Evolutionary conservation across 495 filamentous ascomycete genomes (phyloP), one percentile per base, ranked within the genome.

Genomic region (Penicillium waksmanii): DNA sequence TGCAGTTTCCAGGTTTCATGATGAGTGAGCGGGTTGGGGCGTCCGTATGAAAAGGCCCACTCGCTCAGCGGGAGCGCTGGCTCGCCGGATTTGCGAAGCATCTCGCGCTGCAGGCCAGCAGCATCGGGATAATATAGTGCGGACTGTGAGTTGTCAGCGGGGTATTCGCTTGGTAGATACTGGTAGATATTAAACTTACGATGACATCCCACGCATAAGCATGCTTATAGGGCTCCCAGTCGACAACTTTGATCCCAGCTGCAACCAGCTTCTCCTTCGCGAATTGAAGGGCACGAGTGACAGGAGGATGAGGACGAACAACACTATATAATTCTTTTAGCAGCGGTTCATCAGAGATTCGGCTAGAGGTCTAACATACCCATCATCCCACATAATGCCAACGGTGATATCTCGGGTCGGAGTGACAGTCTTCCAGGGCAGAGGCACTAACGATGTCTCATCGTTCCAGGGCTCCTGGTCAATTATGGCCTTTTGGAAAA

Each of bases 341-440:
- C 33, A 12, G 13, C 10, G 2, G 5, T 27, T 3, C 21, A 25
- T 42, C 0, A 9, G 0, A 36, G 13, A 13, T 17, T 9, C 9
- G 1, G n/a, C 42, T 27, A 21, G 21, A 4, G 0, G 6, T 1
- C 3, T 12, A 27, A 50, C 66, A 31, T 66, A 76, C 27, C 83
- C 85, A 65, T 94, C 90, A 70, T 88, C 75, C 83, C 84, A 87
- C 51, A 92, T 74, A 19, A 94, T 83, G 3, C 74, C 90, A 25
- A 94, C 69, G 49, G 84, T 88, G 43, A 92, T 73, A 55, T 80
- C 77, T 50, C 71, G 75, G 0, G 60, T 76, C n/a, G 67, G 66
- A 25, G 53, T 18, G 2, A 73, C 71, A 56, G 40, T 63, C 60
- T 70, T 83, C 87, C 88, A 90, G 2, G 84, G 82, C 19, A 90